Conservation (phyloP, 371 early-diverging fungal genomes). For the Rhizomucor miehei region DNA sequence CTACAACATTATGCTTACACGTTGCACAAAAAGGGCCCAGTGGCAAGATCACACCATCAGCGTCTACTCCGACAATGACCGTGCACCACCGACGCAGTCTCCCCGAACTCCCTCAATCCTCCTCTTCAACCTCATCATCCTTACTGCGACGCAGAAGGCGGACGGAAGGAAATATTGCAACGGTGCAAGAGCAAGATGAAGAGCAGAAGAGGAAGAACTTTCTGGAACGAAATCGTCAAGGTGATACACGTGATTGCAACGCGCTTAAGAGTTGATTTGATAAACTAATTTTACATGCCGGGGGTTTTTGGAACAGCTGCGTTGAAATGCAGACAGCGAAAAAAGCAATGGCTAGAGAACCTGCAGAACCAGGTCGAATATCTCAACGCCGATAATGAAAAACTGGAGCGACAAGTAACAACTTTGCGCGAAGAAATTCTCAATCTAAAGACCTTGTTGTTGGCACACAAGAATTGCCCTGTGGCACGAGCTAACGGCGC, state of each 20-base stretch:
- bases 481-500: slow-evolving; percentile 23
- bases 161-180: background rate
- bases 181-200: slow-evolving; percentile 16
- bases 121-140: too few relatives aligned
- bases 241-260: slow-evolving; percentile 23
- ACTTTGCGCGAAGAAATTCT: slow-evolving; percentile 51
- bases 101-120: too few relatives aligned
- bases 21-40: too few relatives aligned
- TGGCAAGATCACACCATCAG: too few relatives aligned
- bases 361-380: slow-evolving; percentile 58
- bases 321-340: slow-evolving; percentile 68
- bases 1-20: too few relatives aligned
- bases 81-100: too few relatives aligned
- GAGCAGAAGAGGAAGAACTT: slow-evolving; percentile 65
- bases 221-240: slow-evolving; percentile 76
- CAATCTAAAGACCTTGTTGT: slow-evolving; percentile 50
- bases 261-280: background rate
- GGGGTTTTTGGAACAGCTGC: too few relatives aligned
- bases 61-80: too few relatives aligned
- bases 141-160: background rate
- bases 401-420: slow-evolving; percentile 38
- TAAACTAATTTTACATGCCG: background rate
- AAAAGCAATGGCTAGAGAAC: slow-evolving; percentile 58
- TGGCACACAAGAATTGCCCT: slow-evolving; percentile 55
- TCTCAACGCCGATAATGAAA: slow-evolving; percentile 48